Percentiles rank a stretch among this genome's conserved stretches.
phyloP scores from a whole-genome alignment of 345 rosid genomes.

The Salix exigua region DNA sequence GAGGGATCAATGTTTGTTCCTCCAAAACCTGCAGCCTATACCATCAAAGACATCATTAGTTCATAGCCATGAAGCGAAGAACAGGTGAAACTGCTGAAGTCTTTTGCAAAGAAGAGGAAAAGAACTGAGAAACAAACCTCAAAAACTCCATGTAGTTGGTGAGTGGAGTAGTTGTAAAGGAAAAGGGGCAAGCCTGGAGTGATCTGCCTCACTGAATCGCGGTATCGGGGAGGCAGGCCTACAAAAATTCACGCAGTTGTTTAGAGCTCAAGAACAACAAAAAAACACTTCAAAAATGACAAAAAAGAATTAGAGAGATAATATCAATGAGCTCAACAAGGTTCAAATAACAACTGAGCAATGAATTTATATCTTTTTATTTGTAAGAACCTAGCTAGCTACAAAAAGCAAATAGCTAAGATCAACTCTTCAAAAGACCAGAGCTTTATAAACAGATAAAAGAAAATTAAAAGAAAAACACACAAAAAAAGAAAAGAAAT shows the following conservation, averaged over 20 bases:
- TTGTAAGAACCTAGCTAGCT: not conserved
- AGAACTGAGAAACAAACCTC: constrained; percentile 44
- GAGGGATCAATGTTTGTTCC: constrained; percentile 89
- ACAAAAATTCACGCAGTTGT: not conserved
- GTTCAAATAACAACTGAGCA: not conserved
- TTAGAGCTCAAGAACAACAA: not conserved
- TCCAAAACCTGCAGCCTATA: constrained; percentile 91
- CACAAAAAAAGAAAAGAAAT: not conserved
- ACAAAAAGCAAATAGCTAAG: not conserved
- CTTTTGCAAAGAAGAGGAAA: not conserved
- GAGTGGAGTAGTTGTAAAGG: constrained; percentile 97
- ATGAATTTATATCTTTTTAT: not conserved
- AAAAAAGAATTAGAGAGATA: no score
- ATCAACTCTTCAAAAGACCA: not conserved
- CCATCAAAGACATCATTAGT: not conserved
- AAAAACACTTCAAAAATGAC: not conserved
- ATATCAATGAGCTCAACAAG: not conserved
- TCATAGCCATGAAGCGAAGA: not conserved
- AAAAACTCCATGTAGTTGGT: constrained; percentile 94
- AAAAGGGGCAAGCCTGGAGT: constrained; percentile 97
- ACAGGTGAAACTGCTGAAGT: not conserved
- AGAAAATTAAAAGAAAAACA: not conserved
- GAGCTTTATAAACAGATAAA: not conserved
- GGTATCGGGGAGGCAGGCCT: constrained; percentile 93
- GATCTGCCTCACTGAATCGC: constrained; percentile 94